phyloP scores from a whole-genome alignment of 225 moss, liverwort and hornwort genomes.

The Takakia lepidozioides region DNA sequence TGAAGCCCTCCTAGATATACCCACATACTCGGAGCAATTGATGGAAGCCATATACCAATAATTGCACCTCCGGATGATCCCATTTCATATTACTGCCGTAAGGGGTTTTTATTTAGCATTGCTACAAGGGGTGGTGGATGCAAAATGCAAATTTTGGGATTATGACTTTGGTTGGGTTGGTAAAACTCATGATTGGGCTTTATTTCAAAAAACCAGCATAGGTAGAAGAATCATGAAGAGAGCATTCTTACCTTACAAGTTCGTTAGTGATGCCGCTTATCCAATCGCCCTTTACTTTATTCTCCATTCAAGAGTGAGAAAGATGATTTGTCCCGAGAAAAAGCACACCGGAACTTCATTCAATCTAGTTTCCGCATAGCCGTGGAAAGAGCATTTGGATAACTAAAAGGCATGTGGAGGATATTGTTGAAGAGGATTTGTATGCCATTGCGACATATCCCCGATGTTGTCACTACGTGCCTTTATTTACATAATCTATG shows the following conservation, averaged over 20 bases:
- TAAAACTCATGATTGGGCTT: slow-evolving; percentile 5
- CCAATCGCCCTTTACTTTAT: background rate
- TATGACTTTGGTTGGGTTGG: too few relatives aligned
- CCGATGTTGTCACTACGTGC: background rate
- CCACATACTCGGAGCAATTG: slow-evolving; percentile 2
- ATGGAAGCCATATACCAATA: too few relatives aligned
- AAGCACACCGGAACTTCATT: slow-evolving; percentile 1
- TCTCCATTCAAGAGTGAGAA: slow-evolving; percentile 1
- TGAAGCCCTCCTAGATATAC: background rate
- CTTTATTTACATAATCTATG: slow-evolving; percentile 11
- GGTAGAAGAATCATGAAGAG: background rate
- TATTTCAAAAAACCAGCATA: background rate
- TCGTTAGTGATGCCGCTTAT: slow-evolving; percentile 1
- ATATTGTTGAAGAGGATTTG: slow-evolving; percentile 7
- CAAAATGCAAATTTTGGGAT: too few relatives aligned
- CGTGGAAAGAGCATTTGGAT: slow-evolving; percentile 6
- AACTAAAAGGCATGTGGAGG: slow-evolving; percentile 4
- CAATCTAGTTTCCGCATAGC: background rate
- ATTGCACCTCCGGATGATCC: too few relatives aligned
- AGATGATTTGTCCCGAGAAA: background rate
- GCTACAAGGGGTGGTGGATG: background rate
- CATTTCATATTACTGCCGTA: too few relatives aligned
- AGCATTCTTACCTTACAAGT: background rate
- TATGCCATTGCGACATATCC: slow-evolving; percentile 5
- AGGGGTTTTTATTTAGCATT: background rate